Percentiles rank a stretch among this genome's conserved stretches.
Evolutionary conservation across 208 protist genomes (phyloP).

Genomic region (Acanthamoeba castellanii): DNA sequence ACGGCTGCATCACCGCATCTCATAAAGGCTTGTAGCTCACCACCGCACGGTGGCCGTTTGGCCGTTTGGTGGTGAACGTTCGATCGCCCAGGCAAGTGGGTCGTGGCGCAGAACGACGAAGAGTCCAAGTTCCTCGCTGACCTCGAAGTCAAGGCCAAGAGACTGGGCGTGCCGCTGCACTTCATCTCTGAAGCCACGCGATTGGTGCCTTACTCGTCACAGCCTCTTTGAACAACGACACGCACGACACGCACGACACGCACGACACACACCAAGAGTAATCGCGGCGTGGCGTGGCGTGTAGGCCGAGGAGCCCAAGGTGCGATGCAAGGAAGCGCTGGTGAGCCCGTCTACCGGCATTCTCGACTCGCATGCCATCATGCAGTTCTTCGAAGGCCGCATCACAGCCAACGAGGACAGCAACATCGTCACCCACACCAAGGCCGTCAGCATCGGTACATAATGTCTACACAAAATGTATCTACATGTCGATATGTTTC

Average conservation of each 20-base stretch:
- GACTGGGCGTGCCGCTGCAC: not conserved
- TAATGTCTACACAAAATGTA: not conserved
- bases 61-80: too few species aligned
- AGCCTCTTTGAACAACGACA: not conserved
- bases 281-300: too few species aligned
- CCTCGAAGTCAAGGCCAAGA: not conserved
- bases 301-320: constrained; percentile 11
- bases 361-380: constrained; percentile 7
- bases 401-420: constrained; percentile 6
- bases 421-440: constrained; percentile 45
- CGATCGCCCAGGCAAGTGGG: constrained; percentile 2
- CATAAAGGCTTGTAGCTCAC: too few species aligned
- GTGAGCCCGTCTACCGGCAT: not conserved
- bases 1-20: too few species aligned
- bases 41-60: too few species aligned
- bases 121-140: not conserved
- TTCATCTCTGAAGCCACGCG: constrained; percentile 32
- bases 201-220: not conserved
- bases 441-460: not conserved
- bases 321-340: constrained; percentile 24
- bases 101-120: constrained; percentile 26
- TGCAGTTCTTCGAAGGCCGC: constrained; percentile 48
- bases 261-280: not conserved
- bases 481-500: not conserved
- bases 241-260: not conserved